Evolutionary conservation across 495 filamentous ascomycete species (phyloP).

Genomic region (Neurospora africana): DNA sequence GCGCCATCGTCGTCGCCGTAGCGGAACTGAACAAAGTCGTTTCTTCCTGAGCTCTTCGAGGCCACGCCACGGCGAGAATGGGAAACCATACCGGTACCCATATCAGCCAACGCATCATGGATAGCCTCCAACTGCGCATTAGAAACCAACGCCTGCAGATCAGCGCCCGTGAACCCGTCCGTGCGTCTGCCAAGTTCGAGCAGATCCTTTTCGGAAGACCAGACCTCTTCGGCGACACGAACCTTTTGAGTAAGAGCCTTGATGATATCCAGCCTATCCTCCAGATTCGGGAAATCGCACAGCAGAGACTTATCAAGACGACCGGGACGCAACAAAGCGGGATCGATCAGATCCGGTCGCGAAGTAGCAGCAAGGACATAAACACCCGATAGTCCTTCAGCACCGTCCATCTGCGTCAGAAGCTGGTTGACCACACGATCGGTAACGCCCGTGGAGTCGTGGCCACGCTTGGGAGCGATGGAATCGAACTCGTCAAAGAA

Average conservation of each 20-base stretch:
- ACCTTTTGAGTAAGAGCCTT: conserved; percentile 70
- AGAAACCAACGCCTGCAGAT: conserved; percentile 88
- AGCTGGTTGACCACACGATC: conserved; percentile 98
- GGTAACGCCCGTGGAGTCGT: conserved; percentile 92
- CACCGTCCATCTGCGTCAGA: conserved; percentile 97
- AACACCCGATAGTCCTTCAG: conserved; percentile 85
- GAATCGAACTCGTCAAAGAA: conserved; percentile 99
- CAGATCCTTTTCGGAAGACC: conserved; percentile 39
- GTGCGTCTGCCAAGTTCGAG: conserved; percentile 63
- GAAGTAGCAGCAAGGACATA: conserved; percentile 92
- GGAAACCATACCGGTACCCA: conserved; percentile 18
- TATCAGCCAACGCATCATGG: conserved; percentile 74
- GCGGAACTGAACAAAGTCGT: conserved; percentile 71
- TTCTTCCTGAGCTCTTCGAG: conserved; percentile 21
- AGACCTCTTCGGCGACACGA: conserved; percentile 51
- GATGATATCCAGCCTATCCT: conserved; percentile 83
- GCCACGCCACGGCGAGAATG: conserved; percentile 16
- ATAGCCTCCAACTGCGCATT: conserved; percentile 97
- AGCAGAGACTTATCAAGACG: conserved; percentile 83
- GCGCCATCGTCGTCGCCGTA: conserved; percentile 51
- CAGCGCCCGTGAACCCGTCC: conserved; percentile 88
- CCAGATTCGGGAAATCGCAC: conserved; percentile 70
- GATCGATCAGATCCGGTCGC: conserved; percentile 87
- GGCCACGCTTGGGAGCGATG: conserved; percentile 92
- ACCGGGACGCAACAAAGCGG: conserved; percentile 79